A percentile compares a stretch with the other conserved stretches of the same genome.
These are phyloP conservation scores for Ustilago esculenta DNA, from an alignment of 1,284 basidiomycete species.

Conservation along the genomic window DNA sequence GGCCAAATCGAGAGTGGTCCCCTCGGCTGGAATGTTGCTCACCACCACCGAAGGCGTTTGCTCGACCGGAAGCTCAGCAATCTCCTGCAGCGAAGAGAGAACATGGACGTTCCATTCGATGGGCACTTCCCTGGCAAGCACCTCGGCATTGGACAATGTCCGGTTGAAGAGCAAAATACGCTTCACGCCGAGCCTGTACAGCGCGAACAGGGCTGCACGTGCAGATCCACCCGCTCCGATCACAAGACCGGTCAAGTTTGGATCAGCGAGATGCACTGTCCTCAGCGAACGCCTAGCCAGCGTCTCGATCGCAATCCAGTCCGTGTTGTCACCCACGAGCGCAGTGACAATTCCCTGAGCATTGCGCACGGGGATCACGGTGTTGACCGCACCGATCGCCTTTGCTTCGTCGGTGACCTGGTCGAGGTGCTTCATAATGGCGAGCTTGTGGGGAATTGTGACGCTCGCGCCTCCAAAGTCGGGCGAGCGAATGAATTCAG, in stretches of 20 bases:
- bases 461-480: slow-evolving; percentile 95
- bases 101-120: slow-evolving; percentile 60
- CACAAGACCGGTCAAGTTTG: slow-evolving; percentile 54
- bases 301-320: slow-evolving; percentile 63
- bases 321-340: slow-evolving; percentile 64
- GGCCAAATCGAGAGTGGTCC: slow-evolving; percentile 40
- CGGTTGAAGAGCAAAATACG: slow-evolving; percentile 63
- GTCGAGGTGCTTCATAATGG: slow-evolving; percentile 60
- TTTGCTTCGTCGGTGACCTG: slow-evolving; percentile 57
- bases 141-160: slow-evolving; percentile 57
- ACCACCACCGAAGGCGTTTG: slow-evolving; percentile 48
- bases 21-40: slow-evolving; percentile 62
- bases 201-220: slow-evolving; percentile 63
- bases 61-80: slow-evolving; percentile 11
- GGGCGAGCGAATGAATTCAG: slow-evolving; percentile 73
- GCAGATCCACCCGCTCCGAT: slow-evolving; percentile 66
- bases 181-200: slow-evolving; percentile 59
- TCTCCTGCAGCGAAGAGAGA: slow-evolving; percentile 37
- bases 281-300: slow-evolving; percentile 36
- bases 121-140: slow-evolving; percentile 49
- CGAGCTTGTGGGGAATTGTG: slow-evolving; percentile 71
- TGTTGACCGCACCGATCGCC: slow-evolving; percentile 65
- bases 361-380: slow-evolving; percentile 53
- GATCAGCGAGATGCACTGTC: slow-evolving; percentile 32
- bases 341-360: slow-evolving; percentile 7